Evolutionary conservation across 192 early-diverging fungal genomes (phyloP).

Genomic region (Rhizoclosmatium globosum): DNA sequence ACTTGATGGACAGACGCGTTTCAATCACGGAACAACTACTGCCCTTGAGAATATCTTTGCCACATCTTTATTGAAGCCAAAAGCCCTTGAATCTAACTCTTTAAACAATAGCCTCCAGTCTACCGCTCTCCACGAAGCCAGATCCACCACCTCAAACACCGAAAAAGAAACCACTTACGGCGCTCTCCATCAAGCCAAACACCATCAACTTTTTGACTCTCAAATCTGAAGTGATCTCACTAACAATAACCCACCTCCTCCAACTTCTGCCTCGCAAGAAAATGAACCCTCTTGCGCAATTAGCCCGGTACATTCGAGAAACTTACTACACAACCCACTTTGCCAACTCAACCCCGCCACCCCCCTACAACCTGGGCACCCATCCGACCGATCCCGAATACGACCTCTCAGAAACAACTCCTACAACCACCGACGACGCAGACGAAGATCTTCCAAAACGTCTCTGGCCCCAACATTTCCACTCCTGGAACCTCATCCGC

Average conservation of each 20-base stretch:
- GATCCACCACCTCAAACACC: background rate
- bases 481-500: conserved; percentile 1
- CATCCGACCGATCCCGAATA: conserved; percentile 32
- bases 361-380: conserved; percentile 16
- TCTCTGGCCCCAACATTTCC: conserved; percentile 5
- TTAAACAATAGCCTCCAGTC: background rate
- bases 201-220: background rate
- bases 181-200: background rate
- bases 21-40: no score
- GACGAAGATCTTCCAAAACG: background rate
- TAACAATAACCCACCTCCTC: background rate
- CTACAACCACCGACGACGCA: background rate
- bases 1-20: no score
- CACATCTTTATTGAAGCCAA: background rate
- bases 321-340: background rate
- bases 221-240: background rate
- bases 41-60: no score
- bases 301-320: conserved; percentile 1
- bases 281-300: background rate
- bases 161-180: background rate
- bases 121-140: background rate
- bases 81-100: background rate
- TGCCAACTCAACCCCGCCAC: background rate
- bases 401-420: background rate
- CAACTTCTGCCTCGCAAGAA: no score